A percentile compares a stretch with the other conserved stretches of the same genome.
These are phyloP conservation scores for Hirsutella thompsonii DNA, from an alignment of 2,329 filamentous ascomycete species.

Conservation along the genomic window DNA sequence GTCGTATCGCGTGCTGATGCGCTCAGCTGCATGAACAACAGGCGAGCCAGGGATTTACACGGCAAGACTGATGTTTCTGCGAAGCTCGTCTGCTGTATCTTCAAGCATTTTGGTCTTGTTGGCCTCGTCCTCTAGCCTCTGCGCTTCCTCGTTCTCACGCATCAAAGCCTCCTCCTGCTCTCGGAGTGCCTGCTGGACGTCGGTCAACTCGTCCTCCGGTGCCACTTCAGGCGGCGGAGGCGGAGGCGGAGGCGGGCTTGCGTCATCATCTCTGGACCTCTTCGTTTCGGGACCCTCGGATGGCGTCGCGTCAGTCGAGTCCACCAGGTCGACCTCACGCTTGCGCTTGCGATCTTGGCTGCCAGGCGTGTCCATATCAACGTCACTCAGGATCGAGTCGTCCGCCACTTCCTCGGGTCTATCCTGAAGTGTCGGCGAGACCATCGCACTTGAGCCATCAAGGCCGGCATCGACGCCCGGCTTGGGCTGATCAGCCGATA, in stretches of 20 bases:
- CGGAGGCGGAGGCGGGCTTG: constrained; percentile 31
- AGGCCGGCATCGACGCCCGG: background rate
- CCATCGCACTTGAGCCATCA: constrained; percentile 5
- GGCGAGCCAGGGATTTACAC: too few relatives aligned
- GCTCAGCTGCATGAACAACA: too few relatives aligned
- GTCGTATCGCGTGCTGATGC: too few relatives aligned
- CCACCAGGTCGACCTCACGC: constrained; percentile 26
- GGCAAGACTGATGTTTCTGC: constrained; percentile 10
- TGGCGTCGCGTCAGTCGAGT: constrained; percentile 32
- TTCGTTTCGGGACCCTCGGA: constrained; percentile 44
- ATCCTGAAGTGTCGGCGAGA: constrained; percentile 1
- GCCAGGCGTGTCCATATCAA: constrained; percentile 28
- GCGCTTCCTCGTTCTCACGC: constrained; percentile 41
- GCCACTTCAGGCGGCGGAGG: constrained; percentile 29
- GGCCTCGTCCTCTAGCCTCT: constrained; percentile 36
- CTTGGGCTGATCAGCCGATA: constrained; percentile 6
- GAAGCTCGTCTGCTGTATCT: constrained; percentile 10
- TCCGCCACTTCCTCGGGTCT: constrained; percentile 19
- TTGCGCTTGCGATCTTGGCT: constrained; percentile 53
- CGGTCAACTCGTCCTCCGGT: constrained; percentile 22
- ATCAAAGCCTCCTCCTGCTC: constrained; percentile 38
- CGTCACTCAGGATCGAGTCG: constrained; percentile 25
- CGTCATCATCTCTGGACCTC: constrained; percentile 34
- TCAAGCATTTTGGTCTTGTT: constrained; percentile 15
- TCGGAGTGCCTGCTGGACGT: constrained; percentile 30